Conservation (phyloP, 768 basidiomycete species). For the Boletus coccyginus region DNA sequence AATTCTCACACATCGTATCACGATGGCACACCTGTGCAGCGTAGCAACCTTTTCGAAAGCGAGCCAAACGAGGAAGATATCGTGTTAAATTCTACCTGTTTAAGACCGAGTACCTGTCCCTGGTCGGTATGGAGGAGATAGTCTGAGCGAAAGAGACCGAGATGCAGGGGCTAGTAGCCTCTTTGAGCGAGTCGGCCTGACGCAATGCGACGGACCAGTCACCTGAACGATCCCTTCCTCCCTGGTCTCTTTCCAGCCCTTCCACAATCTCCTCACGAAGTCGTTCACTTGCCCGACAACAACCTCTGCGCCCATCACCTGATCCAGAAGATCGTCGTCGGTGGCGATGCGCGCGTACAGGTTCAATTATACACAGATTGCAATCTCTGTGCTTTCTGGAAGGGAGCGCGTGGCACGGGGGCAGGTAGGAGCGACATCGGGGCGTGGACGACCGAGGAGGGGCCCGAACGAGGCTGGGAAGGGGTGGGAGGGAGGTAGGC, state of each 20-base stretch:
- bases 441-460: constrained; percentile 82
- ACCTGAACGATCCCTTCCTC: constrained; percentile 63
- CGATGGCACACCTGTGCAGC: constrained; percentile 71
- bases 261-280: constrained; percentile 86
- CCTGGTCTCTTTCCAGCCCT: constrained; percentile 74
- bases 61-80: constrained; percentile 90
- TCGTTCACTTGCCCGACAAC: constrained; percentile 83
- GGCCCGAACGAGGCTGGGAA: constrained; percentile 43
- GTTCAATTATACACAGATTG: constrained; percentile 79
- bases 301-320: constrained; percentile 73
- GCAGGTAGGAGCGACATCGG: constrained; percentile 88
- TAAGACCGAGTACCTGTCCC: constrained; percentile 45
- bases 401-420: constrained; percentile 74
- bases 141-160: constrained; percentile 93
- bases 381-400: constrained; percentile 59
- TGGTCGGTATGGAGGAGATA: constrained; percentile 74
- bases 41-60: constrained; percentile 66
- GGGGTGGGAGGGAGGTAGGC: constrained; percentile 68
- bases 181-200: constrained; percentile 1
- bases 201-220: neutral
- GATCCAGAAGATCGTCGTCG: constrained; percentile 77
- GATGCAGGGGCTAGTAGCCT: constrained; percentile 62
- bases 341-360: constrained; percentile 83
- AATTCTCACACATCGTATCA: neutral
- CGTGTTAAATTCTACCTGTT: constrained; percentile 98